A percentile compares a stretch with the other conserved stretches of the same genome.
Evolutionary conservation across 768 basidiomycete species (phyloP).

Genomic region (Leccinum sublutescens): DNA sequence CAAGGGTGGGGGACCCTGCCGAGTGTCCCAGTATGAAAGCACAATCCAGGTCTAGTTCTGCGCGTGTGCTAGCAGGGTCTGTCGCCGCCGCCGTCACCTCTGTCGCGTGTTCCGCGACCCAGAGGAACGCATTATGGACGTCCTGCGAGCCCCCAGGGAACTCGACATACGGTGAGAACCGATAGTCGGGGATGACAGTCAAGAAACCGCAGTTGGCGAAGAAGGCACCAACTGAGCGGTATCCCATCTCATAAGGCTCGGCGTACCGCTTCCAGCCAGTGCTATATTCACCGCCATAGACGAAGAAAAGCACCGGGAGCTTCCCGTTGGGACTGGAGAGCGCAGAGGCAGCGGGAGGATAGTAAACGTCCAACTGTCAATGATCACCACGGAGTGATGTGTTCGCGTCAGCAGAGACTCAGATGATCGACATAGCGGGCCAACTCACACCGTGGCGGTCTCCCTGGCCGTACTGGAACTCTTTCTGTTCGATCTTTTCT

Average conservation of each 20-base stretch:
- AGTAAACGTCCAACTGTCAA: conserved; percentile 64
- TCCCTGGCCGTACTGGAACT: conserved; percentile 53
- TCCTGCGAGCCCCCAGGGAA: conserved; percentile 58
- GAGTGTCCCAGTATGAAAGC: conserved; percentile 61
- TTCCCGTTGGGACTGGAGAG: conserved; percentile 24
- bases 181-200: conserved; percentile 68
- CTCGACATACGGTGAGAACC: conserved; percentile 52
- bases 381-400: not conserved
- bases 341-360: conserved; percentile 38
- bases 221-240: conserved; percentile 54
- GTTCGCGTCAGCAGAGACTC: not conserved
- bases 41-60: conserved; percentile 38
- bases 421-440: not conserved
- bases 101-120: conserved; percentile 42
- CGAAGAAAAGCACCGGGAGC: conserved; percentile 56
- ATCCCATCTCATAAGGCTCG: conserved; percentile 48
- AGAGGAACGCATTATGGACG: conserved; percentile 56
- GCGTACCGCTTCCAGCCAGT: conserved; percentile 48
- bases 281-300: conserved; percentile 67
- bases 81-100: conserved; percentile 16
- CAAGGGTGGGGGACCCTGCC: conserved; percentile 43
- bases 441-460: conserved; percentile 39
- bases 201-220: conserved; percentile 59
- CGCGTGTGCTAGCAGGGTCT: conserved; percentile 1
- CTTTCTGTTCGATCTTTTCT: conserved; percentile 44